A percentile compares a stretch with the other conserved stretches of the same genome.
Conservation (phyloP, 768 basidiomycete species). For the Leccinum ochraceum region DNA sequence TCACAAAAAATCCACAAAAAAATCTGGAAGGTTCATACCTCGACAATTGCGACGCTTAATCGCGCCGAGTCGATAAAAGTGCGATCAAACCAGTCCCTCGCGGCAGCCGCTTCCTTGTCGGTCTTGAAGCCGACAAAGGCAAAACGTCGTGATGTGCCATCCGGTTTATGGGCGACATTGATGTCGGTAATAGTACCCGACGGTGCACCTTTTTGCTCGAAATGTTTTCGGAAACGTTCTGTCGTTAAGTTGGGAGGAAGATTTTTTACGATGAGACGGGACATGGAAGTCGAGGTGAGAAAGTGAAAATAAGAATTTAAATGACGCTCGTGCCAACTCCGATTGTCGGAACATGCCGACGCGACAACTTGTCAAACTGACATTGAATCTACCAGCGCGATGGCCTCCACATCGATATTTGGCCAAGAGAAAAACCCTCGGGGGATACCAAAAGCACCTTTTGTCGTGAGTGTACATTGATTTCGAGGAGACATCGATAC, state of each 20-base stretch:
- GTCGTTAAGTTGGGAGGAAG: constrained; percentile 70
- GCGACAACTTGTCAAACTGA: background rate
- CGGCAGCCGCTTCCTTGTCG: constrained; percentile 68
- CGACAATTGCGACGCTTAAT: constrained; percentile 73
- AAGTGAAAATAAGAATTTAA: background rate
- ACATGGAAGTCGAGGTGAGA: constrained; percentile 47
- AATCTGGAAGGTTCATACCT: constrained; percentile 45
- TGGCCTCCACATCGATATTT: constrained; percentile 33
- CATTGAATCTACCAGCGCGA: background rate
- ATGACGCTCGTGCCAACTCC: constrained; percentile 15
- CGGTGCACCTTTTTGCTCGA: constrained; percentile 60
- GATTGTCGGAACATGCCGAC: constrained; percentile 26
- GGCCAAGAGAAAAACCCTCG: constrained; percentile 71
- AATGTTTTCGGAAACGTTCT: constrained; percentile 64
- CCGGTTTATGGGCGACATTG: constrained; percentile 72
- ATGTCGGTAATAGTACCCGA: constrained; percentile 80
- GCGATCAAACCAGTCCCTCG: constrained; percentile 81
- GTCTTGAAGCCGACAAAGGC: constrained; percentile 93
- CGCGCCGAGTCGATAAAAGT: constrained; percentile 82
- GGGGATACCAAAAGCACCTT: constrained; percentile 94
- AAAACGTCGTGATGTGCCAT: constrained; percentile 83
- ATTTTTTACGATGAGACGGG: constrained; percentile 82
- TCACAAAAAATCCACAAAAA: constrained; percentile 8
- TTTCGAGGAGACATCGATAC: background rate
- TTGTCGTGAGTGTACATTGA: constrained; percentile 65